A percentile compares a stretch with the other conserved stretches of the same genome.
Evolutionary conservation across 768 basidiomycete genomes (phyloP).

Genomic region (Boletus fagicola): DNA sequence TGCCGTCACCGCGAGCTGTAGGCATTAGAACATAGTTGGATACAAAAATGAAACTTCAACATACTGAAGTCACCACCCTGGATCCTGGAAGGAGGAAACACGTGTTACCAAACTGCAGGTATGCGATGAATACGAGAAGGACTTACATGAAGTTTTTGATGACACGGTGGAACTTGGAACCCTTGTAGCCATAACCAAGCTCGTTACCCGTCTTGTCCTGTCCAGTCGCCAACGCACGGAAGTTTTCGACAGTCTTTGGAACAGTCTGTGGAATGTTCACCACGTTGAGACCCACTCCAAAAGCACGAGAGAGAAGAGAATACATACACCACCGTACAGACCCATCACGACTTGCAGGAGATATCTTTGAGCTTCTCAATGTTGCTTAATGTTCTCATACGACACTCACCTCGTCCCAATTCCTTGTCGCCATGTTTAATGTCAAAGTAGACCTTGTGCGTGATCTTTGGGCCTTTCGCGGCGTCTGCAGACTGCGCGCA

Average conservation of each 20-base stretch:
- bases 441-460: conserved; percentile 93
- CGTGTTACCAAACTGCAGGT: neutral
- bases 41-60: conserved; percentile 31
- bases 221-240: conserved; percentile 89
- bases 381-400: neutral
- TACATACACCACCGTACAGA: conserved; percentile 80
- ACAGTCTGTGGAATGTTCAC: conserved; percentile 58
- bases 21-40: conserved; percentile 10
- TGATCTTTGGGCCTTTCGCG: conserved; percentile 84
- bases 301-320: neutral
- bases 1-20: conserved; percentile 79
- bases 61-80: conserved; percentile 98
- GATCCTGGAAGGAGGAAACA: conserved; percentile 54
- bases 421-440: conserved; percentile 88
- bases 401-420: conserved; percentile 70
- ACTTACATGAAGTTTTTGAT: conserved; percentile 90
- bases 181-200: conserved; percentile 89
- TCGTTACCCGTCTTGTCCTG: conserved; percentile 61
- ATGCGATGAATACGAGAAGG: neutral
- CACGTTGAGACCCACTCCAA: neutral
- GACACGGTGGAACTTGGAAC: conserved; percentile 94
- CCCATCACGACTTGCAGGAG: conserved; percentile 68
- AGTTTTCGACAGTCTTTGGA: conserved; percentile 96
- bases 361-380: conserved; percentile 5
- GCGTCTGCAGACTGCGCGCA: conserved; percentile 74